These are phyloP conservation scores for Talaromyces verruculosus DNA, from an alignment of 2,329 filamentous ascomycete species.

Conservation along the genomic window DNA sequence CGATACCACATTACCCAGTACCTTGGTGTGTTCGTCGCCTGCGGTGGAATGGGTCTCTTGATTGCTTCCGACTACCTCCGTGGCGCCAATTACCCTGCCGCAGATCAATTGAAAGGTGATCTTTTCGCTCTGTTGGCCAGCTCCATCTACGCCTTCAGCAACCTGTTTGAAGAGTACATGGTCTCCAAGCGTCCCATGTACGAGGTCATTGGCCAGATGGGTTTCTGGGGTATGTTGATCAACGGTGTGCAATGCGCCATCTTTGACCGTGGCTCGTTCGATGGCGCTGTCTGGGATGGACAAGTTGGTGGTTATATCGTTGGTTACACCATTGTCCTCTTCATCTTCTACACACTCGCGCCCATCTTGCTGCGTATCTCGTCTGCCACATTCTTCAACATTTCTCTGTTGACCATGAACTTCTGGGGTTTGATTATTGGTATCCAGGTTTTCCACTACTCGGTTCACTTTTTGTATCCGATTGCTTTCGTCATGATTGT, in stretches of 20 bases:
- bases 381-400: constrained; percentile 93
- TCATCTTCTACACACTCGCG: constrained; percentile 82
- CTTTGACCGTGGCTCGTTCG: constrained; percentile 78
- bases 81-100: constrained; percentile 55
- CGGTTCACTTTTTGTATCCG: constrained; percentile 86
- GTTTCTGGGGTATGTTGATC: constrained; percentile 84
- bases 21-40: constrained; percentile 81
- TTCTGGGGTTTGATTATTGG: constrained; percentile 98
- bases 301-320: constrained; percentile 76
- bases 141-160: constrained; percentile 84
- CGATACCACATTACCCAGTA: constrained; percentile 88
- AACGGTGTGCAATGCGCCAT: constrained; percentile 88
- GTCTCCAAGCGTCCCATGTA: constrained; percentile 84
- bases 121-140: constrained; percentile 87
- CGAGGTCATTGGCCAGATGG: constrained; percentile 89
- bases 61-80: constrained; percentile 85
- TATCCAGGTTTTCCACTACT: constrained; percentile 76
- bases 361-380: constrained; percentile 87
- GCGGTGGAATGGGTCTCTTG: constrained; percentile 84
- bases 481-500: constrained; percentile 94
- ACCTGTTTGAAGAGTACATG: constrained; percentile 92
- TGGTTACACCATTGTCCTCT: constrained; percentile 81
- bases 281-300: constrained; percentile 62
- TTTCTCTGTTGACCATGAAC: constrained; percentile 87
- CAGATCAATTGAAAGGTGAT: constrained; percentile 81